These are phyloP conservation scores for Carex scoparia DNA, from an alignment of 176 grass and related monocot genomes.

Conservation along the genomic window DNA sequence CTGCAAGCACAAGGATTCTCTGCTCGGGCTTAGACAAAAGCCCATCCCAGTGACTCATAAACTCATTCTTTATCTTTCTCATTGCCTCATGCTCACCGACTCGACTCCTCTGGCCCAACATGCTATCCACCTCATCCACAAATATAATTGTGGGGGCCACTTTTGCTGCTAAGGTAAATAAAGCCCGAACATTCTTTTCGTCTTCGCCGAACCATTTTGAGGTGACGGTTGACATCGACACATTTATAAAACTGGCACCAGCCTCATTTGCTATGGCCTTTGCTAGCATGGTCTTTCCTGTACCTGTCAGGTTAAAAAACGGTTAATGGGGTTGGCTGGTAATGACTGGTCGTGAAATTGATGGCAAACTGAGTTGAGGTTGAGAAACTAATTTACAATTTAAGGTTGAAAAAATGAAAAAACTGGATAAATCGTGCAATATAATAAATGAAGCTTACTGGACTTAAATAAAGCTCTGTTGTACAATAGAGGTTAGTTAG, in stretches of 20 bases:
- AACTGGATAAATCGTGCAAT: not conserved
- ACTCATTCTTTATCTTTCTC: conserved; percentile 99
- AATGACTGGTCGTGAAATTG: not conserved
- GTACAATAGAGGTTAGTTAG: too few species aligned
- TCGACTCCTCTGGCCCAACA: conserved; percentile 70
- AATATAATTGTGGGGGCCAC: conserved; percentile 91
- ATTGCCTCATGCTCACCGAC: conserved; percentile 85
- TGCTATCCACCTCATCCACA: conserved; percentile 93
- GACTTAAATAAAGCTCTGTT: not conserved
- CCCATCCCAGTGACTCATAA: conserved; percentile 98
- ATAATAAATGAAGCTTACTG: not conserved
- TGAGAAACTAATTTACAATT: not conserved
- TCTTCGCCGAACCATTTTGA: conserved; percentile 98
- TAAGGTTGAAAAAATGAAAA: not conserved
- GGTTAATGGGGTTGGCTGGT: not conserved
- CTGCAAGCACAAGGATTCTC: conserved; percentile 88
- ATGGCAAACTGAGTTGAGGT: not conserved
- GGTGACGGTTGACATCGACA: conserved; percentile 91
- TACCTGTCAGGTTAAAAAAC: not conserved
- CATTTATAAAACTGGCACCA: conserved; percentile 92
- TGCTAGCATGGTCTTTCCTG: conserved; percentile 94
- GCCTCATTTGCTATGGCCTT: conserved; percentile 98
- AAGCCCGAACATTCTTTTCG: conserved; percentile 87
- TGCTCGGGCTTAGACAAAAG: conserved; percentile 64
- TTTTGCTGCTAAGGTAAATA: conserved; percentile 86